Evolutionary conservation across 2,329 filamentous ascomycete species (phyloP), one percentile per base, ranked within the genome.

Genomic region (Venturiaceae sp.): DNA sequence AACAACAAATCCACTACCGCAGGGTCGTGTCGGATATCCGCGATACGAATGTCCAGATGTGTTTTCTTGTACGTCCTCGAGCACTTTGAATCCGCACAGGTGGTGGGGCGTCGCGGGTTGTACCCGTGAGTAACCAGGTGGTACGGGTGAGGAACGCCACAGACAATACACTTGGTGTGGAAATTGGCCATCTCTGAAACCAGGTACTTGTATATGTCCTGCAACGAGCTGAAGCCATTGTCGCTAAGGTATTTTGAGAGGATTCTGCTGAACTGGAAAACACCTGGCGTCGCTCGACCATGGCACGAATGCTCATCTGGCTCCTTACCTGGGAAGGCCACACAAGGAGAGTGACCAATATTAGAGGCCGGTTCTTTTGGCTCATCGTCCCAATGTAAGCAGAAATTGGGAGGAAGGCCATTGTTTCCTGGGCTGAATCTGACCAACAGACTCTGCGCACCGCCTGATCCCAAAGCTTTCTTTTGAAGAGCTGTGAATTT

Each of bases 1-100:
- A 70, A 61, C 9, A 70, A 57, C 30, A 68, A 54, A 47, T 71
- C 68, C n/a, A 69, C 64, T 9, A 63, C 64, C 26, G 67, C 66
- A 8, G 62, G 63, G 57, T 71, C 68, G 11, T 62, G 63, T 19
- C 64, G 63, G 2, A 71, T 60, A 60, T 71, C 69, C 7, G 68
- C 66, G 3, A 70, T 63, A 14, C 65, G 66, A 3, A 70, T 57
- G 8, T 70, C 63, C 4, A 70, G 50, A 66, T 52, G 13, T 55
- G 46, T n/a, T 4, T 26, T 26, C 23, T 67, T 64, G 65, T 65
- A 71, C 21, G 67, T 63, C 23, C 46, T 57, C 19, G 59, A 58
- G 53, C 69, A 71, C 13, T 61, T 37, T 3, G 54, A 16, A 13
- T 61, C 50, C 23, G 30, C 50, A 56, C 69, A 71, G 8, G 64